Conservation (phyloP, 1,139 yeast species). For the Candida sanyaensis region DNA sequence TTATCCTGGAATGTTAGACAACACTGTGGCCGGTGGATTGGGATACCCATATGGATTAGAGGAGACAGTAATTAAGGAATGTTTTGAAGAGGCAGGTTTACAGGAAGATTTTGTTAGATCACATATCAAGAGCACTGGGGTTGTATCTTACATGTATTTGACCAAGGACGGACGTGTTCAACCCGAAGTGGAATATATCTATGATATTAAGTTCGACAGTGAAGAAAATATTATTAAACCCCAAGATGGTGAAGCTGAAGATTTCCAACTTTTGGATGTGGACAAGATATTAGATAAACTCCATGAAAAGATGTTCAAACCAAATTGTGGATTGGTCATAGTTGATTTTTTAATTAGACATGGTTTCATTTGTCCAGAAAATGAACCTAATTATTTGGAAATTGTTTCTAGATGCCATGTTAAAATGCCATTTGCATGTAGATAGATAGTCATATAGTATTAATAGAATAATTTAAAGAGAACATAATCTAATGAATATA, state of each 20-base stretch:
- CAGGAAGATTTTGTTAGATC: conserved; percentile 46
- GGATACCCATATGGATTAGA: conserved; percentile 76
- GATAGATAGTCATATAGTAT: neutral
- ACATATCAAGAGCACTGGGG: conserved; percentile 58
- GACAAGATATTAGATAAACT: conserved; percentile 56
- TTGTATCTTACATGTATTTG: conserved; percentile 62
- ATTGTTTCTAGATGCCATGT: conserved; percentile 67
- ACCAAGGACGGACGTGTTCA: conserved; percentile 62
- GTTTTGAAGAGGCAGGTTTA: conserved; percentile 91
- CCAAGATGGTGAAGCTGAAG: conserved; percentile 83
- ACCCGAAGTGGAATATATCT: conserved; percentile 85
- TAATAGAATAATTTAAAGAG: neutral
- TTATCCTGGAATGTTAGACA: conserved; percentile 88
- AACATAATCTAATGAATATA: neutral
- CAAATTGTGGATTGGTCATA: conserved; percentile 80
- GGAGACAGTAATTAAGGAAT: conserved; percentile 84
- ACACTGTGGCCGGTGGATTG: conserved; percentile 93
- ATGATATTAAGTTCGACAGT: conserved; percentile 62
- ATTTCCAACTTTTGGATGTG: conserved; percentile 62
- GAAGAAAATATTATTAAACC: conserved; percentile 62
- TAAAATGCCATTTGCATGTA: conserved; percentile 65
- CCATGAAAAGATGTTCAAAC: conserved; percentile 67
- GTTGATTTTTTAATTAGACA: conserved; percentile 85
- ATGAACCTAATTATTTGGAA: conserved; percentile 63
- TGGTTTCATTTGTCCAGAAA: conserved; percentile 62